phyloP scores from a whole-genome alignment of 371 early-diverging fungal genomes.

The Mucor sp. region DNA sequence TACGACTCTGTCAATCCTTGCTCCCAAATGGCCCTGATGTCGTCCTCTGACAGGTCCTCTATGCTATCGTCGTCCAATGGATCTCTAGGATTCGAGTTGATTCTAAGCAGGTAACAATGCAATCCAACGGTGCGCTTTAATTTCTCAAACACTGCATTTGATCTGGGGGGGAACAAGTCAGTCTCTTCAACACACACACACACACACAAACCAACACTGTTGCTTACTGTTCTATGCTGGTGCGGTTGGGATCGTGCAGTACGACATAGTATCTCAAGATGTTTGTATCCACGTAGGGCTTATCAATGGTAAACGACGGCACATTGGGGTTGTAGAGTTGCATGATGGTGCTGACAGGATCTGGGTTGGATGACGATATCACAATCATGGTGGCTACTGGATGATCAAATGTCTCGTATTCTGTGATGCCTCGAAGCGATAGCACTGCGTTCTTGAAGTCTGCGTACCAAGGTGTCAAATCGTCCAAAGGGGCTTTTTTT shows the following conservation, averaged over 20 bases:
- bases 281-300: slow-evolving; percentile 69
- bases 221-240: slow-evolving; percentile 58
- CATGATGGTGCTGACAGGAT: slow-evolving; percentile 74
- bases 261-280: slow-evolving; percentile 74
- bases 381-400: slow-evolving; percentile 85
- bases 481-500: slow-evolving; percentile 42
- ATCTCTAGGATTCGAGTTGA: slow-evolving; percentile 55
- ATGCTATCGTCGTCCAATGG: slow-evolving; percentile 28
- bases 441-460: slow-evolving; percentile 73
- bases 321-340: slow-evolving; percentile 60
- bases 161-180: slow-evolving; percentile 33
- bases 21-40: slow-evolving; percentile 27
- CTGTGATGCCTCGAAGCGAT: slow-evolving; percentile 68
- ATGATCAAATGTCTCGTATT: slow-evolving; percentile 94
- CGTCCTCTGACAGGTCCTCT: slow-evolving; percentile 17
- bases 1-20: slow-evolving; percentile 16
- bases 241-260: slow-evolving; percentile 69
- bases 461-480: slow-evolving; percentile 87
- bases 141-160: slow-evolving; percentile 59
- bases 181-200: too few species aligned
- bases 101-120: slow-evolving; percentile 62
- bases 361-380: slow-evolving; percentile 74
- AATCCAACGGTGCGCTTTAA: slow-evolving; percentile 71
- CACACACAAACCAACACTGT: too few species aligned
- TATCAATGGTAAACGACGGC: slow-evolving; percentile 60